Evolutionary conservation across 371 early-diverging fungal species (phyloP), one percentile per base, ranked within the genome.

Genomic region (Actinomortierella ambigua): DNA sequence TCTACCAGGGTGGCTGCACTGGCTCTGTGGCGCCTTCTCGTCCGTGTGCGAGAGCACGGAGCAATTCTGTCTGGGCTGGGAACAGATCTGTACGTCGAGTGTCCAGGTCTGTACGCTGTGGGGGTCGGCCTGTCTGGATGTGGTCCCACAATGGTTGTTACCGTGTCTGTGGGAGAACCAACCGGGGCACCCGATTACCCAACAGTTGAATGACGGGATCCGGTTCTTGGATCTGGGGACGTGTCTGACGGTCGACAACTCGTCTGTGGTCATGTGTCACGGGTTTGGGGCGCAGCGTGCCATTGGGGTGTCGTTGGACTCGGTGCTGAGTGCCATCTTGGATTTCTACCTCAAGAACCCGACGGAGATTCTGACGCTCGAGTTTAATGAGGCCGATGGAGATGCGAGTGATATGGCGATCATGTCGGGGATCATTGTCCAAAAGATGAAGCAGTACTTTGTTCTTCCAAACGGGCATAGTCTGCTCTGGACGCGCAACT

Each of bases 91-190:
- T 20, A 71, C 61, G 0, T 59, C 60, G 15, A 64, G 61, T 41
- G 18, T 65, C 24, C 68, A 73, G 1, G 46, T 73, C 14, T 79
- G 79, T 42, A 49, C 60, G 1, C 26, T 68, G 17, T 73, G 73
- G 73, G 77, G 67, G 1, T 59, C 68, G 2, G 67, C 69, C 23
- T 76, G 77, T 49, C 20, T 46, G 39, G 54, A 56, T 26, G 50
- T 64, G 6, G 46, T 73, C 14, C 79, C 79, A 0, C 57, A 60
- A 11, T 63, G 63, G 69, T 55, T 65, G 8, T 18, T 79, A 11
- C 40, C 28, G 9, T 79, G 79, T 50, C 60, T 79, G 4, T 79
- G 79, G 79, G 79, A 79, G 52, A 79, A 79, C 53, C 71, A 79
- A 43, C 68, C 73, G 15, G 67, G 57, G 14, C 64, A 77, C 28